Evolutionary conservation across 2,329 filamentous ascomycete genomes (phyloP).

Genomic region (Colletotrichum sp.): DNA sequence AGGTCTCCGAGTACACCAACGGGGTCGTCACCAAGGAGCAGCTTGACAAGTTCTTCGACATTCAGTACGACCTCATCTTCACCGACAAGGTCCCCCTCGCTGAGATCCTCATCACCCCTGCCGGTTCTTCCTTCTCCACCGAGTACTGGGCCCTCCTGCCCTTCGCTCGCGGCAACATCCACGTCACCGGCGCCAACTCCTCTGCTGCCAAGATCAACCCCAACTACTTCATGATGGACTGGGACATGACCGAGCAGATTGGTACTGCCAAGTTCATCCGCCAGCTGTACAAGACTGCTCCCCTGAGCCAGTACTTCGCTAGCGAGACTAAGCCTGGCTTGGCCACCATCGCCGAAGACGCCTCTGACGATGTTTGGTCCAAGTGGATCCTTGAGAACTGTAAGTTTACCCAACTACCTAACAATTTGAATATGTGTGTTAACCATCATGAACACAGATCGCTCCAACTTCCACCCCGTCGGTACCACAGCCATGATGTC

Average conservation of each 20-base stretch:
- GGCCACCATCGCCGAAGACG: constrained; percentile 29
- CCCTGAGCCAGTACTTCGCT: constrained; percentile 24
- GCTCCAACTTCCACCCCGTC: constrained; percentile 46
- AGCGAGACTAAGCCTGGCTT: constrained; percentile 24
- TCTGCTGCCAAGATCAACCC: constrained; percentile 39
- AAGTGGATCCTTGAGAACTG: constrained; percentile 11
- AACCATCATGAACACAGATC: neutral
- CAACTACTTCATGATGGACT: constrained; percentile 37
- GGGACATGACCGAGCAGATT: constrained; percentile 35
- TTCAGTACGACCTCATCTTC: constrained; percentile 56
- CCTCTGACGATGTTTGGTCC: constrained; percentile 26
- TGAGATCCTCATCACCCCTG: constrained; percentile 46
- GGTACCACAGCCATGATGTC: constrained; percentile 58
- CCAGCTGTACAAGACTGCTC: constrained; percentile 34
- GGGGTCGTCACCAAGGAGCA: constrained; percentile 15
- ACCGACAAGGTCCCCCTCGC: constrained; percentile 46
- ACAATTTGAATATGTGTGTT: neutral
- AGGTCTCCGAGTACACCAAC: constrained; percentile 7
- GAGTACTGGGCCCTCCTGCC: constrained; percentile 42
- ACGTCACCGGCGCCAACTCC: constrained; percentile 38
- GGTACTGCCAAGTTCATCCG: constrained; percentile 31
- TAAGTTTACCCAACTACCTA: neutral
- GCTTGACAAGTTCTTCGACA: constrained; percentile 43
- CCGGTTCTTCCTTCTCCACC: constrained; percentile 35
- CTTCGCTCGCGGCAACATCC: constrained; percentile 44